A percentile compares a stretch with the other conserved stretches of the same genome.
Conservation (phyloP, 176 grass and related monocot species). For the Hordeum vulgare region MorexV3_pseudomolecules_assembly NC_058522.1:553927913-553928412, state of each 20-base stretch:
- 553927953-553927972: not conserved
- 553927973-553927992: not conserved
- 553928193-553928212: slow-evolving; percentile 79
- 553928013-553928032: not conserved
- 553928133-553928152: slow-evolving; percentile 57
- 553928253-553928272: slow-evolving; percentile 75
- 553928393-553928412: not conserved
- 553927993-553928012: not conserved
- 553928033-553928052: not conserved
- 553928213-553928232: slow-evolving; percentile 80
- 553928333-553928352: not conserved
- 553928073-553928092: slow-evolving; percentile 24
- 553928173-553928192: slow-evolving; percentile 83
- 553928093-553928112: slow-evolving; percentile 42
- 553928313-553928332: not conserved
- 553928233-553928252: slow-evolving; percentile 46
- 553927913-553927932: not conserved
- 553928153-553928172: slow-evolving; percentile 46
- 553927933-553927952: no score
- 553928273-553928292: slow-evolving; percentile 64
- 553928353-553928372: not conserved
- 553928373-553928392: no score
- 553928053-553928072: slow-evolving; percentile 59
- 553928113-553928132: slow-evolving; percentile 66
- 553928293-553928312: slow-evolving; percentile 50